Conservation (phyloP, 75 land plant genomes). For the Azolla pinnata region DNA sequence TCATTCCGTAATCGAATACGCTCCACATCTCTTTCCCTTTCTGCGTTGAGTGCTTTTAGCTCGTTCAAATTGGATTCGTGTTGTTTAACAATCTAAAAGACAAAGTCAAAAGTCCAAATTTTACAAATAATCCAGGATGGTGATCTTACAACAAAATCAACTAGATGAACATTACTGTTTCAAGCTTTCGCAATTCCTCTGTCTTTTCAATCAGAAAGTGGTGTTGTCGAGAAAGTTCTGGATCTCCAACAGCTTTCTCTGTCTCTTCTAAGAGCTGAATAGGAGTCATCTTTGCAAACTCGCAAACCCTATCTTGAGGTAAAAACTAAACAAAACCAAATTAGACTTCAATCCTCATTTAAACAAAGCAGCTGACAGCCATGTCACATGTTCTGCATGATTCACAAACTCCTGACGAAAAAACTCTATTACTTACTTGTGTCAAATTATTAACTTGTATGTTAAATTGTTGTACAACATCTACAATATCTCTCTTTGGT, state of each 20-base stretch:
- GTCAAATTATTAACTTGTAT: conserved; percentile 93
- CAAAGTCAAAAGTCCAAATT: too few species aligned
- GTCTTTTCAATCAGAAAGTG: conserved; percentile 56
- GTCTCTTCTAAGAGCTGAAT: conserved; percentile 87
- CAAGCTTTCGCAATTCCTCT: conserved; percentile 43
- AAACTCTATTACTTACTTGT: conserved; percentile 62
- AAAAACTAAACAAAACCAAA: too few species aligned
- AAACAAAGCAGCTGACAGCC: too few species aligned
- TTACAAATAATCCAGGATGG: too few species aligned
- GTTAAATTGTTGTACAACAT: conserved; percentile 57
- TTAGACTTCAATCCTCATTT: too few species aligned
- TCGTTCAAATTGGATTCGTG: conserved; percentile 46
- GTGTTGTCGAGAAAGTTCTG: conserved; percentile 71
- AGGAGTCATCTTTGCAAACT: conserved; percentile 91
- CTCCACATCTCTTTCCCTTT: conserved; percentile 86
- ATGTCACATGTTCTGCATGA: not conserved
- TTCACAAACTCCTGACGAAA: too few species aligned
- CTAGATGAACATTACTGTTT: conserved; percentile 39
- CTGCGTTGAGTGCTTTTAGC: conserved; percentile 65
- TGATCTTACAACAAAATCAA: too few species aligned
- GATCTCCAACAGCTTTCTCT: conserved; percentile 96
- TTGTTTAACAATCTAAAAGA: conserved; percentile 60
- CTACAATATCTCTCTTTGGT: conserved; percentile 57
- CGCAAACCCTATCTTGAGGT: conserved; percentile 94
- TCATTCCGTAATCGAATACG: conserved; percentile 73